Conservation (phyloP, 2,329 filamentous ascomycete species). For the Aspergillus amoenus region DNA sequence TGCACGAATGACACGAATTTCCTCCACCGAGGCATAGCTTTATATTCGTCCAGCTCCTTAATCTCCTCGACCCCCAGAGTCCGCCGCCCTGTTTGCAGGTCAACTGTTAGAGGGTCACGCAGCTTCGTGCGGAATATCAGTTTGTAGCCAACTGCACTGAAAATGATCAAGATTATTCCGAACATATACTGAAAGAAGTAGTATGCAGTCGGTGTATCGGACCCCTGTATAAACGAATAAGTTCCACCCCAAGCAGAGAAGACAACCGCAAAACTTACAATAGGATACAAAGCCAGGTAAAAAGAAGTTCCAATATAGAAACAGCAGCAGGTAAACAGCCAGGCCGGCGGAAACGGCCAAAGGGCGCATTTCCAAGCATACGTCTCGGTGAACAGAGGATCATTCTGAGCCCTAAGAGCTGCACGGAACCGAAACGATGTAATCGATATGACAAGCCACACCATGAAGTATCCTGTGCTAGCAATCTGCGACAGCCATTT, state of each 20-base stretch:
- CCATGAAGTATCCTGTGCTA: constrained; percentile 4
- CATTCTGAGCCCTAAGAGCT: constrained; percentile 1
- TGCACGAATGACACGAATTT: neutral
- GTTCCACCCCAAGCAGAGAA: too few species aligned
- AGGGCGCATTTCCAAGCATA: neutral
- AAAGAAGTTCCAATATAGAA: neutral
- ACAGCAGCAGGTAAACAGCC: neutral
- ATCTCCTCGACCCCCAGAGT: constrained; percentile 3
- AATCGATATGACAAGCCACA: neutral
- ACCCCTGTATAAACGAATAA: neutral
- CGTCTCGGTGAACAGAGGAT: neutral
- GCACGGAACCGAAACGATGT: neutral
- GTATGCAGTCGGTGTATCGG: neutral
- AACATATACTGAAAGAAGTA: constrained; percentile 6
- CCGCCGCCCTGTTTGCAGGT: neutral
- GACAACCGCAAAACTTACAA: neutral
- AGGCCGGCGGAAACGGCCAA: neutral
- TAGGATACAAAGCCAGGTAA: neutral
- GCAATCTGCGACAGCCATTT: constrained; percentile 2
- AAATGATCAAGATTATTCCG: neutral
- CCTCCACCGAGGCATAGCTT: neutral
- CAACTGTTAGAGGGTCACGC: neutral
- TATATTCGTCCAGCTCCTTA: neutral
- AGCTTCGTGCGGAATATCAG: neutral
- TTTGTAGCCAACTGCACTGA: neutral